A percentile compares a stretch with the other conserved stretches of the same genome.
These are phyloP conservation scores for Candida montana DNA, from an alignment of 805 yeast species.

Conservation along the genomic window DNA sequence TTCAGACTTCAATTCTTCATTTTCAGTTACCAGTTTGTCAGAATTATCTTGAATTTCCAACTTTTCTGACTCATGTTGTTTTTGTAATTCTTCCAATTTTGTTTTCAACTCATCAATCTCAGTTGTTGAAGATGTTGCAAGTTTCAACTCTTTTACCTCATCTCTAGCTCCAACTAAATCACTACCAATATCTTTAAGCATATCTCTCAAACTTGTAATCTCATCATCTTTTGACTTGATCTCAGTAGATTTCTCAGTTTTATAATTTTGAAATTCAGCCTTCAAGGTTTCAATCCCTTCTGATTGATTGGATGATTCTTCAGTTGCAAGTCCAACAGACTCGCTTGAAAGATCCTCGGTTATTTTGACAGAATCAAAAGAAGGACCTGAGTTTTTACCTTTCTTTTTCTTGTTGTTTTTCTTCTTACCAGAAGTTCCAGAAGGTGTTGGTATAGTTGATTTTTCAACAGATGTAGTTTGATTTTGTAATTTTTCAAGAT, in stretches of 20 bases:
- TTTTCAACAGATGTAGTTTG: too few species aligned
- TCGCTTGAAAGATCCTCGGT: slow-evolving; percentile 18
- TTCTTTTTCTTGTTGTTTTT: slow-evolving; percentile 20
- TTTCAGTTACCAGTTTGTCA: background rate
- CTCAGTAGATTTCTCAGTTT: slow-evolving; percentile 18
- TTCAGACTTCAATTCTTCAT: slow-evolving; percentile 2
- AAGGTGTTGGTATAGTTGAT: too few species aligned
- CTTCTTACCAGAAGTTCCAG: slow-evolving; percentile 10
- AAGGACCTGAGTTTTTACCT: slow-evolving; percentile 2
- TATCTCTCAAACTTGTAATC: slow-evolving; percentile 65
- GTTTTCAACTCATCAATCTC: too few species aligned
- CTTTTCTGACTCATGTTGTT: slow-evolving; percentile 22
- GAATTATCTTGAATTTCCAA: slow-evolving; percentile 13
- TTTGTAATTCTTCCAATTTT: slow-evolving; percentile 32
- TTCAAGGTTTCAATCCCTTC: slow-evolving; percentile 4
- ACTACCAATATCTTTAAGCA: slow-evolving; percentile 71
- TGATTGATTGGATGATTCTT: background rate
- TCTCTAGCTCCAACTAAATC: slow-evolving; percentile 72
- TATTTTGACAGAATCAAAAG: slow-evolving; percentile 18
- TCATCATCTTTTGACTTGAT: slow-evolving; percentile 51
- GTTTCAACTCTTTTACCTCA: slow-evolving; percentile 38
- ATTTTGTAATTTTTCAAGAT: slow-evolving; percentile 12
- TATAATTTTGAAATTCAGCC: slow-evolving; percentile 10
- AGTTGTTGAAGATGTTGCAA: background rate
- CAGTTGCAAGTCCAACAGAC: background rate